Percentiles rank a stretch among this genome's conserved stretches.
Evolutionary conservation across 176 grass and related monocot species (phyloP).

Genomic region (Triticum turgidum): DNA sequence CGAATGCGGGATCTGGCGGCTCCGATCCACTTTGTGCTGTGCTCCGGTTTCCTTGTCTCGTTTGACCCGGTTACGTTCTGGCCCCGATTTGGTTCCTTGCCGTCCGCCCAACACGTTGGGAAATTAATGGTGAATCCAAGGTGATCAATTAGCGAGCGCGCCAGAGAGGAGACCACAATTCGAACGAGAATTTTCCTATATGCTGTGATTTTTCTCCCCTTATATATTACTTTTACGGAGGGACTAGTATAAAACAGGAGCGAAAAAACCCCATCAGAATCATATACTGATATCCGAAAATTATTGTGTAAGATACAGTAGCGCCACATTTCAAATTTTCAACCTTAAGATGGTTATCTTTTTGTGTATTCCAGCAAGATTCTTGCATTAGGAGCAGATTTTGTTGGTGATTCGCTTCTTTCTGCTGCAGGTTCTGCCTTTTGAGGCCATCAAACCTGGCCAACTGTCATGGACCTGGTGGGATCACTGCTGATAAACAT

Average conservation of each 20-base stretch:
- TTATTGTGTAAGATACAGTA: not conserved
- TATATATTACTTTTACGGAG: not conserved
- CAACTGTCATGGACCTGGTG: slow-evolving; percentile 50
- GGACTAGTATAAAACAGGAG: not conserved
- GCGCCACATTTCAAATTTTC: not conserved
- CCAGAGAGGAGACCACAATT: not conserved
- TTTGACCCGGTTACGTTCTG: not conserved
- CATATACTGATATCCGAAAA: not conserved
- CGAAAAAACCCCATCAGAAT: not conserved
- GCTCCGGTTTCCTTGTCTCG: not conserved
- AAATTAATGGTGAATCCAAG: not conserved
- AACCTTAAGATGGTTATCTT: not conserved
- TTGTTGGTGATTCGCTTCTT: slow-evolving; percentile 4
- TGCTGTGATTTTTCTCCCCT: not conserved
- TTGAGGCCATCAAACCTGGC: slow-evolving; percentile 6
- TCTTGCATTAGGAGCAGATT: not conserved
- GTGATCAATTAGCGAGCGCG: not conserved
- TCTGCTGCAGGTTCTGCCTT: slow-evolving; percentile 29
- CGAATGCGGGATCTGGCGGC: slow-evolving; percentile 32
- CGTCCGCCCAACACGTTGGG: not conserved
- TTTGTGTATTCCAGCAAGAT: not conserved
- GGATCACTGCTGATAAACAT: slow-evolving; percentile 55
- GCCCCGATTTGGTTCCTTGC: not conserved
- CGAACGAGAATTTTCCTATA: not conserved
- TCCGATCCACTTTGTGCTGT: not conserved